A percentile compares a stretch with the other conserved stretches of the same genome.
These are phyloP conservation scores for Rhododendron ovatum DNA, from an alignment of 148 eudicot genomes.

Conservation along the genomic window DNA sequence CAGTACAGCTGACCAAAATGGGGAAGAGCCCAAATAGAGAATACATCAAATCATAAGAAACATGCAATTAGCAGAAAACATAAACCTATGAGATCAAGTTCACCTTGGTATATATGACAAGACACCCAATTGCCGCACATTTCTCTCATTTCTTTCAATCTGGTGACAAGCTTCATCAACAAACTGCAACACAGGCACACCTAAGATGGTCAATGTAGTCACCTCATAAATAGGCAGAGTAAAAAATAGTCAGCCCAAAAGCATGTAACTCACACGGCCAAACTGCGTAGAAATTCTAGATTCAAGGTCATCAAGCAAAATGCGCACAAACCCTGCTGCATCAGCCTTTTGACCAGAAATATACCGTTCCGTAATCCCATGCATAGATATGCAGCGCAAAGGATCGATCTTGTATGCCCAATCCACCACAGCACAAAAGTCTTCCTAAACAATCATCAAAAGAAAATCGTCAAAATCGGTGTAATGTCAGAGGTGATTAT, in stretches of 20 bases:
- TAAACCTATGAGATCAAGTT: constrained; percentile 5
- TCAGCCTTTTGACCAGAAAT: constrained; percentile 94
- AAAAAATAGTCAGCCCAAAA: constrained; percentile 5
- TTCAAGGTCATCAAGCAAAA: constrained; percentile 90
- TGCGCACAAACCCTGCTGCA: constrained; percentile 95
- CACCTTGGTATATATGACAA: constrained; percentile 89
- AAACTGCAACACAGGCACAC: constrained; percentile 48
- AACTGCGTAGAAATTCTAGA: constrained; percentile 82
- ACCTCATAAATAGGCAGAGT: not conserved
- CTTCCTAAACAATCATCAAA: constrained; percentile 53
- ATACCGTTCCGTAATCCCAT: constrained; percentile 81
- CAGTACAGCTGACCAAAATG: constrained; percentile 3
- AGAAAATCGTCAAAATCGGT: not conserved
- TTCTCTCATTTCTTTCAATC: constrained; percentile 86
- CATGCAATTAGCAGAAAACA: constrained; percentile 1
- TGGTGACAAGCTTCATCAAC: constrained; percentile 97
- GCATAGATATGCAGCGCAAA: constrained; percentile 94
- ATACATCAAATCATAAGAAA: not conserved
- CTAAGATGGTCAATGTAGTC: not conserved
- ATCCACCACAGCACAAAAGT: constrained; percentile 91
- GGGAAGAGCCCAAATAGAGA: not conserved
- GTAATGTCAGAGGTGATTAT: constrained; percentile 5
- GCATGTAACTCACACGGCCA: constrained; percentile 46
- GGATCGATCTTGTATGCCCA: constrained; percentile 97
- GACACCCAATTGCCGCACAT: constrained; percentile 77